Evolutionary conservation across 768 basidiomycete genomes (phyloP).

Genomic region (Grammothele lineata): DNA sequence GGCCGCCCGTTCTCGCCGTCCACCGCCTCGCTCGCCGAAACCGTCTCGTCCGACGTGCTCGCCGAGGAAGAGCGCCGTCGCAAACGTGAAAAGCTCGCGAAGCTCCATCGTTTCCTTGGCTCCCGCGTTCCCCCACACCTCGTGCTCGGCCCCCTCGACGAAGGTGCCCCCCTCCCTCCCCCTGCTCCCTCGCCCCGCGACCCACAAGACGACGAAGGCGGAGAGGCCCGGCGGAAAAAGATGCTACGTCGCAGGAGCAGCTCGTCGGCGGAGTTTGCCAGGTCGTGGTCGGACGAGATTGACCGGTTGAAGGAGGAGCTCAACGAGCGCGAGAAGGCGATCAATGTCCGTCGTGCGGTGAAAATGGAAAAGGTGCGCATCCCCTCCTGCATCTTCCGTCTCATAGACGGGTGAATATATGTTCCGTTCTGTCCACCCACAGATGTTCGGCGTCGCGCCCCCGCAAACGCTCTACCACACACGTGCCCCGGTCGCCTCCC

Average conservation of each 20-base stretch:
- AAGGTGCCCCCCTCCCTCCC: constrained; percentile 29
- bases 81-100: constrained; percentile 74
- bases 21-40: constrained; percentile 44
- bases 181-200: constrained; percentile 21
- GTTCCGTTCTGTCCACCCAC: constrained; percentile 3
- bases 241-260: constrained; percentile 50
- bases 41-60: constrained; percentile 49
- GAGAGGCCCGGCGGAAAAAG: constrained; percentile 33
- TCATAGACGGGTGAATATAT: constrained; percentile 1
- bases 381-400: too few species aligned
- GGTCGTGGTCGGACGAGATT: constrained; percentile 49
- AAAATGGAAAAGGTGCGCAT: constrained; percentile 82
- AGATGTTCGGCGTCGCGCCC: constrained; percentile 82
- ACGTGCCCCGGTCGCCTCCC: constrained; percentile 41
- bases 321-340: constrained; percentile 68
- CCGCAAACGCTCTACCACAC: constrained; percentile 78
- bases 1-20: constrained; percentile 32
- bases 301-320: constrained; percentile 70
- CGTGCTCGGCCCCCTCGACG: constrained; percentile 46
- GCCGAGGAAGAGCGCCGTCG: constrained; percentile 60
- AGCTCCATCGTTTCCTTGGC: constrained; percentile 83
- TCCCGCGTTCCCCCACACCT: constrained; percentile 71
- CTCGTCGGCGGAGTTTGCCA: constrained; percentile 42
- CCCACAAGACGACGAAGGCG: constrained; percentile 24
- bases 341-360: constrained; percentile 73